Evolutionary conservation across 108 stramenopile species (phyloP).

Genomic region (Skeletonema menzelii): DNA sequence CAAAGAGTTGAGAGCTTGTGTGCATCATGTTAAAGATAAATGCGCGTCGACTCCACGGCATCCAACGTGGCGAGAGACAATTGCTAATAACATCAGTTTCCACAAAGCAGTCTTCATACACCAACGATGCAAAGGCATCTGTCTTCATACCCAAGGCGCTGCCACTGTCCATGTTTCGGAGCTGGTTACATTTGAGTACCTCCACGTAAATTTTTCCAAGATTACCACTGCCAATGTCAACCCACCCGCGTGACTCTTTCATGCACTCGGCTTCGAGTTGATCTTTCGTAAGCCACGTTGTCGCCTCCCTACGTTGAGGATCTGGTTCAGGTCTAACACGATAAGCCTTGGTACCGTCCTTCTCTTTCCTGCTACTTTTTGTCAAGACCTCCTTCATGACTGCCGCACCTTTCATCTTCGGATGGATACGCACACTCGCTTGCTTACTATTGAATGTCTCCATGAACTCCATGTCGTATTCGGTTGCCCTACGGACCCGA

Average conservation of each 20-base stretch:
- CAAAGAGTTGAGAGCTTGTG: slow-evolving; percentile 57
- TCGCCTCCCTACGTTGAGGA: slow-evolving; percentile 57
- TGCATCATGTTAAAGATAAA: slow-evolving; percentile 73
- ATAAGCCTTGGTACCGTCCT: slow-evolving; percentile 26
- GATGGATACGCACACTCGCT: slow-evolving; percentile 2
- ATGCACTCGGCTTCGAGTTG: slow-evolving; percentile 52
- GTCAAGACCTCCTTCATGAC: slow-evolving; percentile 46
- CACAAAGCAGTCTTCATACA: slow-evolving; percentile 66
- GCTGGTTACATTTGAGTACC: slow-evolving; percentile 63
- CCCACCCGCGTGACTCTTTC: slow-evolving; percentile 57
- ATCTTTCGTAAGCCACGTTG: slow-evolving; percentile 71
- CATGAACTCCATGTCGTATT: slow-evolving; percentile 74
- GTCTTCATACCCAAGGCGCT: slow-evolving; percentile 69
- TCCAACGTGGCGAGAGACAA: slow-evolving; percentile 72
- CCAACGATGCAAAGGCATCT: slow-evolving; percentile 71
- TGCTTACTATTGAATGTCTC: slow-evolving; percentile 32
- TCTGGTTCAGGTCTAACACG: slow-evolving; percentile 70
- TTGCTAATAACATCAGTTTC: slow-evolving; percentile 80
- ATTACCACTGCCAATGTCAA: slow-evolving; percentile 67
- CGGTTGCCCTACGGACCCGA: slow-evolving; percentile 69
- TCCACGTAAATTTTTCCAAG: slow-evolving; percentile 73
- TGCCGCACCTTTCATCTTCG: slow-evolving; percentile 18
- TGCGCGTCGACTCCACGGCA: slow-evolving; percentile 81
- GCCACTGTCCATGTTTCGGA: slow-evolving; percentile 74
- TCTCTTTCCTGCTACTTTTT: slow-evolving; percentile 47